Percentiles rank a stretch among this genome's conserved stretches.
These are phyloP conservation scores for Protostelium mycophagum DNA, from an alignment of 78 protist species.

Conservation along the genomic window DNA sequence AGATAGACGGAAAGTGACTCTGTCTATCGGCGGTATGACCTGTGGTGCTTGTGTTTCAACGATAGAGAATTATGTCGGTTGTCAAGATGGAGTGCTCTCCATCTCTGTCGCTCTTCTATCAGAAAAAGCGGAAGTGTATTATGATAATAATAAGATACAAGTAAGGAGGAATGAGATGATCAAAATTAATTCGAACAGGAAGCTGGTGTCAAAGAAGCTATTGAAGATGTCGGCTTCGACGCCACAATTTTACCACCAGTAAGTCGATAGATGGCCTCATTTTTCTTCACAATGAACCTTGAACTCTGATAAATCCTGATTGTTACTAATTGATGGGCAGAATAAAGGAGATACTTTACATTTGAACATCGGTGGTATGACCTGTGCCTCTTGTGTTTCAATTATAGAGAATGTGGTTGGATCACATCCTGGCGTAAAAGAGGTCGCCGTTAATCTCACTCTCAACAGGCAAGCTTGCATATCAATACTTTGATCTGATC, in stretches of 20 bases:
- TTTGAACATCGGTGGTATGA: slow-evolving; percentile 60
- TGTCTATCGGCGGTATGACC: slow-evolving; percentile 36
- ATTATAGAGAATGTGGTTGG: slow-evolving; percentile 31
- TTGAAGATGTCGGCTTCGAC: background rate
- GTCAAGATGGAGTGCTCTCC: slow-evolving; percentile 24
- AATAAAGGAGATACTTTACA: slow-evolving; percentile 26
- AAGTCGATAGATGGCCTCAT: background rate
- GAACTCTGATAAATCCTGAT: background rate
- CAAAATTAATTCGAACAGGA: too few relatives aligned
- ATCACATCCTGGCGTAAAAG: slow-evolving; percentile 16
- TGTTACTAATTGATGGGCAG: too few relatives aligned
- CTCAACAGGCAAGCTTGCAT: background rate
- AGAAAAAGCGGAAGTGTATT: slow-evolving; percentile 42
- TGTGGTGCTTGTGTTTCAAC: slow-evolving; percentile 47
- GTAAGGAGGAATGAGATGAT: slow-evolving; percentile 10
- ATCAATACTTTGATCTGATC: background rate
- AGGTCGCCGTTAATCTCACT: slow-evolving; percentile 39
- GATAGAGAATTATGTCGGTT: slow-evolving; percentile 18
- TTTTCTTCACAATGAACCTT: background rate
- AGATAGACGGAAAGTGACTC: slow-evolving; percentile 9
- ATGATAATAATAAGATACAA: slow-evolving; percentile 11
- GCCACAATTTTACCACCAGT: background rate
- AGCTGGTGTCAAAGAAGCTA: background rate
- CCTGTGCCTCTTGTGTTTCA: slow-evolving; percentile 66
- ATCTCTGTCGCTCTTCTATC: slow-evolving; percentile 40